phyloP scores from a whole-genome alignment of 2,329 filamentous ascomycete species.

The Penicillium glabrum region DNA sequence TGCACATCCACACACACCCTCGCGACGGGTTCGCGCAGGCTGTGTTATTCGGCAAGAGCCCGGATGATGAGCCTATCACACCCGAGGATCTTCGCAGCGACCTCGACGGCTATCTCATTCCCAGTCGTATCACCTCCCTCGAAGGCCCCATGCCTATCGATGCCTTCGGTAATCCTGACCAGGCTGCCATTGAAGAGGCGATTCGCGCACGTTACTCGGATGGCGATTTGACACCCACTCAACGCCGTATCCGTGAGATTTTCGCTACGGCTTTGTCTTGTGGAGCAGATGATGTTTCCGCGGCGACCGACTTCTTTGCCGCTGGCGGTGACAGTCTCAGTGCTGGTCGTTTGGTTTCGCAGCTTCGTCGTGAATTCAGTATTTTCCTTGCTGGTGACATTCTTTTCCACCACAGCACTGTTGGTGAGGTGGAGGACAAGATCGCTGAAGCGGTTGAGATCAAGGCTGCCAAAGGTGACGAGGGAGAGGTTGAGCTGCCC shows the following conservation, averaged over 20 bases:
- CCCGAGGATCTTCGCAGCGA: conserved; percentile 16
- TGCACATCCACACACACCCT: conserved; percentile 17
- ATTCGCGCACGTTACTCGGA: conserved; percentile 24
- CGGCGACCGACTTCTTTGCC: conserved; percentile 52
- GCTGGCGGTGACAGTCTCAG: conserved; percentile 57
- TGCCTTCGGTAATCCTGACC: conserved; percentile 34
- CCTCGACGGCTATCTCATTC: conserved; percentile 39
- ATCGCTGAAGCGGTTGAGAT: conserved; percentile 9
- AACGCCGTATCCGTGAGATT: conserved; percentile 44
- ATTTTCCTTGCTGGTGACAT: conserved; percentile 53
- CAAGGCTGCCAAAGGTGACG: conserved; percentile 14
- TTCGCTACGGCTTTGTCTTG: conserved; percentile 50
- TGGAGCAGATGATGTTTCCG: conserved; percentile 39
- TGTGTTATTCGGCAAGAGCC: conserved; percentile 12
- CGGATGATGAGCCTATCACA: conserved; percentile 1
- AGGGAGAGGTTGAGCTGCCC: conserved; percentile 26
- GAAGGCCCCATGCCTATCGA: conserved; percentile 36
- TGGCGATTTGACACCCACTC: conserved; percentile 25
- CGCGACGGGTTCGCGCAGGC: conserved; percentile 19
- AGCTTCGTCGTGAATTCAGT: conserved; percentile 51
- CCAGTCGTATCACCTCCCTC: conserved; percentile 38
- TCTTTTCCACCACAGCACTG: conserved; percentile 52
- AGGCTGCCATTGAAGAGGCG: conserved; percentile 35
- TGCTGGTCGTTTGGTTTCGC: conserved; percentile 54
- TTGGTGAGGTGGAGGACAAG: conserved; percentile 37